Evolutionary conservation across 495 filamentous ascomycete species (phyloP).

Genomic region (Talaromyces stipitatus): DNA sequence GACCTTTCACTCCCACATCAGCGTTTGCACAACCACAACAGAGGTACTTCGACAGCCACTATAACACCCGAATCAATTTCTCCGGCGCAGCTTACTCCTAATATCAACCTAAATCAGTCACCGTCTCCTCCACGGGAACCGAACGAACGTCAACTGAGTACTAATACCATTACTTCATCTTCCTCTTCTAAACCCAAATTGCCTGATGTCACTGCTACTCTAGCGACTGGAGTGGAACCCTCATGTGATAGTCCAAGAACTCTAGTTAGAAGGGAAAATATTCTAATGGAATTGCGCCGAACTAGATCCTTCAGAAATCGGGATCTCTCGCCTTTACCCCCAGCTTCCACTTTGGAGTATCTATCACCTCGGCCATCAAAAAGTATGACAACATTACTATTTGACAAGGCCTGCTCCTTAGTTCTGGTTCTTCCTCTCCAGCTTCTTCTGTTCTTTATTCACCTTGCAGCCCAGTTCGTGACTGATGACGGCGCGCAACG

Average conservation of each 20-base stretch:
- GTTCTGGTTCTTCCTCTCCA: conserved; percentile 68
- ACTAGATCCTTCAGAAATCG: conserved; percentile 41
- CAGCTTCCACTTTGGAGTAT: conserved; percentile 56
- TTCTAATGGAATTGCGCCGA: background rate
- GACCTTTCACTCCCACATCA: conserved; percentile 1
- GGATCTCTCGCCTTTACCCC: conserved; percentile 62
- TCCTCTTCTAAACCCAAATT: background rate
- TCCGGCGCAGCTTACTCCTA: background rate
- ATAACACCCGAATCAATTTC: conserved; percentile 23
- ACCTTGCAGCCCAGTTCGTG: conserved; percentile 67
- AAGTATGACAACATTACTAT: conserved; percentile 52
- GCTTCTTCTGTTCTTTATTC: conserved; percentile 68
- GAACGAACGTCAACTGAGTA: background rate
- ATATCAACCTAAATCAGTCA: background rate
- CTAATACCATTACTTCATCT: background rate
- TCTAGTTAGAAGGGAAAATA: background rate
- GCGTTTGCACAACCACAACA: conserved; percentile 15
- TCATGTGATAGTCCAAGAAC: too few species aligned
- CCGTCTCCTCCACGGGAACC: background rate
- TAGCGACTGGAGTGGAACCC: background rate
- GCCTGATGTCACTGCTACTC: background rate
- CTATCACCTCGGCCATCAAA: conserved; percentile 22
- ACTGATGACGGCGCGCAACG: conserved; percentile 38
- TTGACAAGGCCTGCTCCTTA: conserved; percentile 68
- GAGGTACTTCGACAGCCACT: conserved; percentile 36